These are phyloP conservation scores for Claviceps arundinis DNA, from an alignment of 2,329 filamentous ascomycete species.

Conservation along the genomic window DNA sequence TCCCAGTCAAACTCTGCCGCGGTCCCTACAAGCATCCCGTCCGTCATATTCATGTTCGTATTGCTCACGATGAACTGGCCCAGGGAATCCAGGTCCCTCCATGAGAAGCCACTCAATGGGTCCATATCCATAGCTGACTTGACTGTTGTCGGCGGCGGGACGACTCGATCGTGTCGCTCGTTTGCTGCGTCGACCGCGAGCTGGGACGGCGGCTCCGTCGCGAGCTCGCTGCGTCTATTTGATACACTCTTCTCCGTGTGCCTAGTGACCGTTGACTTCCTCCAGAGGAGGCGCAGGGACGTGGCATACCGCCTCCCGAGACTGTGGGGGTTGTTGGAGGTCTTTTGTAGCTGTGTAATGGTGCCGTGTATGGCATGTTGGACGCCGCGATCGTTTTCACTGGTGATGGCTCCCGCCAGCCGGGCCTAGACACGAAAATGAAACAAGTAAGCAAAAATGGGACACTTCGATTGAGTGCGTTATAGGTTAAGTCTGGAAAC, in stretches of 20 bases:
- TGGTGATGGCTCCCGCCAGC: conserved; percentile 44
- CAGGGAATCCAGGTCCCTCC: conserved; percentile 46
- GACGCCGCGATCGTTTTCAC: conserved; percentile 39
- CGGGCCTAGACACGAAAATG: conserved; percentile 26
- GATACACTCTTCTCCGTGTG: background rate
- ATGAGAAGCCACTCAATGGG: conserved; percentile 44
- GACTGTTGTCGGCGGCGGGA: background rate
- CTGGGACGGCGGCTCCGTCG: conserved; percentile 14
- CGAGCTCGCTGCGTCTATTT: conserved; percentile 2
- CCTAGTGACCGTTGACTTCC: conserved; percentile 19
- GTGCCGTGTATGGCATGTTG: conserved; percentile 44
- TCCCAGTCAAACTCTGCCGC: conserved; percentile 14
- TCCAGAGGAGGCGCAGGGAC: conserved; percentile 47
- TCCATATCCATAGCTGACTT: conserved; percentile 21
- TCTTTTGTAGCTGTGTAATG: conserved; percentile 44
- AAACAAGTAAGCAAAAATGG: no score
- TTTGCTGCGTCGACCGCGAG: conserved; percentile 8
- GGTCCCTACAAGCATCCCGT: conserved; percentile 13
- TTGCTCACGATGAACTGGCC: conserved; percentile 34
- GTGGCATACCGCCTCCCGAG: conserved; percentile 48
- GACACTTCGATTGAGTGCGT: no score
- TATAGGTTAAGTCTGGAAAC: no score
- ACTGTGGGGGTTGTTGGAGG: conserved; percentile 43
- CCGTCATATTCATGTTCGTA: conserved; percentile 10
- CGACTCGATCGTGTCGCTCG: conserved; percentile 7